phyloP scores from a whole-genome alignment of 768 basidiomycete genomes.

The Xerocomellus dryophilus region DNA sequence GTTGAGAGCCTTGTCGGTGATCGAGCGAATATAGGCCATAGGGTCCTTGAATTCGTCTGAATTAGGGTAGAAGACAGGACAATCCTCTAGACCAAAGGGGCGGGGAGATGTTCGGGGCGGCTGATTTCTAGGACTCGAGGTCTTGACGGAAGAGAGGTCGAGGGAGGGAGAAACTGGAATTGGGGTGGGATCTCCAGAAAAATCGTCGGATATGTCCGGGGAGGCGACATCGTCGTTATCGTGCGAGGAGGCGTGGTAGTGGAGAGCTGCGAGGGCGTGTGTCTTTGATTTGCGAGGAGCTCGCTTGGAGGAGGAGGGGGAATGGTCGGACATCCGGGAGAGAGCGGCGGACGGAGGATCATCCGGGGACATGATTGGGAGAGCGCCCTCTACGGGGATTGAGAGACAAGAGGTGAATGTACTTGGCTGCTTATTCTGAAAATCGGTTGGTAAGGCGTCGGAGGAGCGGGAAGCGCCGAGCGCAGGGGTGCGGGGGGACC shows the following conservation, averaged over 20 bases:
- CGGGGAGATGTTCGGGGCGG: constrained; percentile 45
- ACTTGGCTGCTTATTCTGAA: constrained; percentile 46
- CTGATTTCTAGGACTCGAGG: constrained; percentile 47
- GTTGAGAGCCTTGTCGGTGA: constrained; percentile 63
- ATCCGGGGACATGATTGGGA: constrained; percentile 56
- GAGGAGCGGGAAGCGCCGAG: constrained; percentile 41
- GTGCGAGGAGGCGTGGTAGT: constrained; percentile 57
- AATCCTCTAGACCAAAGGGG: constrained; percentile 85
- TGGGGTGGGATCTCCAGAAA: constrained; percentile 49
- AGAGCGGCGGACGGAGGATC: constrained; percentile 35
- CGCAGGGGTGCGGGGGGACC: constrained; percentile 54
- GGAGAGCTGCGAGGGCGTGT: constrained; percentile 77
- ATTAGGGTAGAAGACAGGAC: constrained; percentile 85
- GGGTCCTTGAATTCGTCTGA: constrained; percentile 93
- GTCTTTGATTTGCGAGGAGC: constrained; percentile 91
- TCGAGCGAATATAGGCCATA: constrained; percentile 86
- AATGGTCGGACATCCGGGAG: constrained; percentile 33
- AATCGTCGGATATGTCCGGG: constrained; percentile 44
- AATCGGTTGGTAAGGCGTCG: constrained; percentile 48
- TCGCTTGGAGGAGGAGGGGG: constrained; percentile 52
- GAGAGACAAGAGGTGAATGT: constrained; percentile 65
- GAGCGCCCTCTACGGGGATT: constrained; percentile 74
- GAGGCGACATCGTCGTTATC: constrained; percentile 46
- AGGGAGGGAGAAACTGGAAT: constrained; percentile 62
- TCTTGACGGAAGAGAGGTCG: constrained; percentile 73